Percentiles rank a stretch among this genome's conserved stretches.
Evolutionary conservation across 306 rosid species (phyloP).

Genomic region (Sphenostylis stenocarpa): DNA sequence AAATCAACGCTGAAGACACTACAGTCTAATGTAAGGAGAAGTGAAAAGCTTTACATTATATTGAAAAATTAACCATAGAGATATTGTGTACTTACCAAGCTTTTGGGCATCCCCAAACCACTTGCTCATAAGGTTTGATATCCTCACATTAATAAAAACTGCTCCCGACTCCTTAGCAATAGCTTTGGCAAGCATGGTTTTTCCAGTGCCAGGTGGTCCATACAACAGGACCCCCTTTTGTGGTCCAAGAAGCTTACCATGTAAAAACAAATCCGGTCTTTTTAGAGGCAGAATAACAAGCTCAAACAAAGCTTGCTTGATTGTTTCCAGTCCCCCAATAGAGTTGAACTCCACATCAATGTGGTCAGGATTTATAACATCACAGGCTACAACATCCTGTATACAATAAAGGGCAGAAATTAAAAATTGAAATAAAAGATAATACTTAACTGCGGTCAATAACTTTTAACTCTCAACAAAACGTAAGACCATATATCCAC

Average conservation of each 20-base stretch:
- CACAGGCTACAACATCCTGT: constrained; percentile 96
- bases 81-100: constrained; percentile 67
- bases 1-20: not conserved
- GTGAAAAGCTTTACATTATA: not conserved
- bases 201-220: constrained; percentile 99
- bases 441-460: not conserved
- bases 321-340: constrained; percentile 83
- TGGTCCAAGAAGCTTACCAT: constrained; percentile 93
- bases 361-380: constrained; percentile 93
- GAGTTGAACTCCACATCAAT: constrained; percentile 85
- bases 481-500: not conserved
- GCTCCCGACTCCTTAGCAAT: constrained; percentile 97
- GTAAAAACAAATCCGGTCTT: constrained; percentile 78
- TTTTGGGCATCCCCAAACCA: constrained; percentile 99
- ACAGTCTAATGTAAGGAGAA: not conserved
- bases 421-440: not conserved
- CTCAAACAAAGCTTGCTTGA: constrained; percentile 81
- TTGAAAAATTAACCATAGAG: not conserved
- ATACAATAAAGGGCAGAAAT: constrained; percentile 21
- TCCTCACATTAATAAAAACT: constrained; percentile 86
- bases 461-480: not conserved
- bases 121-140: constrained; percentile 99
- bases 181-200: constrained; percentile 99
- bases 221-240: constrained; percentile 91
- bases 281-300: constrained; percentile 86